Evolutionary conservation across 306 rosid species (phyloP).

Genomic region (Cucurbita pepo): DNA sequence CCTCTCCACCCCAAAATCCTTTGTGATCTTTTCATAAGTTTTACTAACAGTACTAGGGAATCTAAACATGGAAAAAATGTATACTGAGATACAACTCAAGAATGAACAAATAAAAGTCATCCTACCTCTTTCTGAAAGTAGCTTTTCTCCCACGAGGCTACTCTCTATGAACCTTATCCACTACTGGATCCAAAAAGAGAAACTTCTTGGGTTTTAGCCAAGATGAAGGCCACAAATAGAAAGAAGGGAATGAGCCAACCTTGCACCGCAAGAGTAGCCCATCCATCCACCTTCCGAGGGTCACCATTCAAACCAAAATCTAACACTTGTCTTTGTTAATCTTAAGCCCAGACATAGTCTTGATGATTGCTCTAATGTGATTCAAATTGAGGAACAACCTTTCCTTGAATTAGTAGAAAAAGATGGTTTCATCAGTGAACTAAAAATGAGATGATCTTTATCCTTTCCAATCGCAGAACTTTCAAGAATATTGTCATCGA

Average conservation of each 20-base stretch:
- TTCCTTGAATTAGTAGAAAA: too few species aligned
- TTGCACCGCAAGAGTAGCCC: not conserved
- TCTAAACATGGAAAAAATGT: not conserved
- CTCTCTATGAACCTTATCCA: not conserved
- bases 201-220: not conserved
- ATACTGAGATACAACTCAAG: too few species aligned
- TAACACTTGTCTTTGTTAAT: too few species aligned
- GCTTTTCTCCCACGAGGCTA: not conserved
- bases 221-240: not conserved
- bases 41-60: not conserved
- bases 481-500: too few species aligned
- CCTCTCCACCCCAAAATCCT: not conserved
- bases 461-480: too few species aligned
- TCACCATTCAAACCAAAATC: not conserved
- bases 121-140: too few species aligned
- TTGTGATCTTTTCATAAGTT: not conserved
- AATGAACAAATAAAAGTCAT: too few species aligned
- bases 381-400: too few species aligned
- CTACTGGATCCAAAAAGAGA: too few species aligned
- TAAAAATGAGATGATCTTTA: too few species aligned
- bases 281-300: not conserved
- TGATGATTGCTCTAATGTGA: too few species aligned
- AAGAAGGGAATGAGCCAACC: not conserved
- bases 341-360: not conserved
- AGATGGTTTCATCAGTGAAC: too few species aligned